phyloP scores from a whole-genome alignment of 2,329 filamentous ascomycete species.

The Fusarium abutilonis region DNA sequence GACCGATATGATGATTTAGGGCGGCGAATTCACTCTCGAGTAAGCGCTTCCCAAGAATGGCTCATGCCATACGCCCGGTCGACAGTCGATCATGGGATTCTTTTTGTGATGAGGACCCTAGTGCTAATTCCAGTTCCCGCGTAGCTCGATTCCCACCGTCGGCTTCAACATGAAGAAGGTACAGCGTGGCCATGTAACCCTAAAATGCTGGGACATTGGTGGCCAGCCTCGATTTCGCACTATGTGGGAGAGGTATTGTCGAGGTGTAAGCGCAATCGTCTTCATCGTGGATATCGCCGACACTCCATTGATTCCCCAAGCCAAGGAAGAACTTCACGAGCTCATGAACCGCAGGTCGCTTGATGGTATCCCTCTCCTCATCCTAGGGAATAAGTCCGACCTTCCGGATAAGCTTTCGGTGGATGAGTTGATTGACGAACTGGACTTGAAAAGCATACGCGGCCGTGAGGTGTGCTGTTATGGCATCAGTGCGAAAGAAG shows the following conservation, averaged over 20 bases:
- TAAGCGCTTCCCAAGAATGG: slow-evolving; percentile 63
- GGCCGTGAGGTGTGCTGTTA: slow-evolving; percentile 98
- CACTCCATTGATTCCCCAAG: slow-evolving; percentile 78
- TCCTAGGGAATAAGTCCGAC: slow-evolving; percentile 97
- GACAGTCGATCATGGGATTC: slow-evolving; percentile 6
- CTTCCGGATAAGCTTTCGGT: slow-evolving; percentile 90
- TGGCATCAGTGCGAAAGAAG: slow-evolving; percentile 97
- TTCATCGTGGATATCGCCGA: slow-evolving; percentile 99
- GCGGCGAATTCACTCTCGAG: slow-evolving; percentile 98
- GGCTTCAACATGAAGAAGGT: slow-evolving; percentile 99
- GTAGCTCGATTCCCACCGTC: slow-evolving; percentile 95
- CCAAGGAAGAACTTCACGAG: slow-evolving; percentile 90
- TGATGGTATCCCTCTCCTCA: slow-evolving; percentile 89
- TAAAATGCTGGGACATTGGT: slow-evolving; percentile 99
- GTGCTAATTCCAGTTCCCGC: slow-evolving; percentile 54
- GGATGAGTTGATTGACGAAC: slow-evolving; percentile 91
- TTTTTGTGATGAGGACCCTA: slow-evolving; percentile 14
- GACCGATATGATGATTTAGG: slow-evolving; percentile 62
- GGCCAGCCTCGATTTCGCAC: slow-evolving; percentile 95
- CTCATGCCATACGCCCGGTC: slow-evolving; percentile 23
- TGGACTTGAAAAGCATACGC: slow-evolving; percentile 88
- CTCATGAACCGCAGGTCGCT: slow-evolving; percentile 86
- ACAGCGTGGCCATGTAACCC: slow-evolving; percentile 95
- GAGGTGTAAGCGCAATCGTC: slow-evolving; percentile 95
- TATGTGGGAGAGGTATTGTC: slow-evolving; percentile 99